These are phyloP conservation scores for Rhizophora mangle DNA, from an alignment of 345 rosid genomes.

Conservation along the genomic window DNA sequence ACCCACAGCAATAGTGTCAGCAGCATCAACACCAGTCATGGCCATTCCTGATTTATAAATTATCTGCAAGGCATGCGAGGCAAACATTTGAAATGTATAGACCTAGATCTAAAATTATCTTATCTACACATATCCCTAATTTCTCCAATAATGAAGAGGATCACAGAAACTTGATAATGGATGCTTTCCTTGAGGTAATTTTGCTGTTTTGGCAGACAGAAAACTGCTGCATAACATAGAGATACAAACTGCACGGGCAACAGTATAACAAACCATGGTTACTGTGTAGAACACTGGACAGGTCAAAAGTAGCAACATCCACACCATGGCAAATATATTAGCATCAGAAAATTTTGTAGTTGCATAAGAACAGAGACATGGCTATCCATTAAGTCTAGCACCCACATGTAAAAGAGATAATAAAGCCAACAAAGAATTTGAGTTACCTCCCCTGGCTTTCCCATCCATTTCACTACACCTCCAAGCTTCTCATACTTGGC, in stretches of 20 bases:
- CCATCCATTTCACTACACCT: conserved; percentile 97
- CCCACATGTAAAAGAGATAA: not conserved
- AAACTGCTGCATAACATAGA: no score
- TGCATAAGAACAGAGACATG: not conserved
- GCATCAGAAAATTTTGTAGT: no score
- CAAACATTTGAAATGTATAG: not conserved
- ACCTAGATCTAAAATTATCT: not conserved
- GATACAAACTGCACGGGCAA: no score
- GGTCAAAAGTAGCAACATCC: no score
- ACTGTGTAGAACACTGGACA: no score
- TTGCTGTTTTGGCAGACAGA: no score
- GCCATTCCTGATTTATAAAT: conserved; percentile 76
- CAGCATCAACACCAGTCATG: conserved; percentile 55
- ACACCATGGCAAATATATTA: no score
- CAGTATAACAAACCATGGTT: no score
- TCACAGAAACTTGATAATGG: no score
- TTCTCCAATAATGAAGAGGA: no score
- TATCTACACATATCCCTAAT: not conserved
- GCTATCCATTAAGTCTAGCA: not conserved
- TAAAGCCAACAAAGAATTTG: not conserved
- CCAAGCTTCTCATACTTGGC: conserved; percentile 83
- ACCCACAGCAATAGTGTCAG: conserved; percentile 69
- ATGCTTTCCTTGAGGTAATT: no score
- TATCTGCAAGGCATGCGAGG: conserved; percentile 40
- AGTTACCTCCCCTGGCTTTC: conserved; percentile 82